These are phyloP conservation scores for Nitzschia palea DNA, from an alignment of 108 stramenopile species.

Conservation along the genomic window DNA sequence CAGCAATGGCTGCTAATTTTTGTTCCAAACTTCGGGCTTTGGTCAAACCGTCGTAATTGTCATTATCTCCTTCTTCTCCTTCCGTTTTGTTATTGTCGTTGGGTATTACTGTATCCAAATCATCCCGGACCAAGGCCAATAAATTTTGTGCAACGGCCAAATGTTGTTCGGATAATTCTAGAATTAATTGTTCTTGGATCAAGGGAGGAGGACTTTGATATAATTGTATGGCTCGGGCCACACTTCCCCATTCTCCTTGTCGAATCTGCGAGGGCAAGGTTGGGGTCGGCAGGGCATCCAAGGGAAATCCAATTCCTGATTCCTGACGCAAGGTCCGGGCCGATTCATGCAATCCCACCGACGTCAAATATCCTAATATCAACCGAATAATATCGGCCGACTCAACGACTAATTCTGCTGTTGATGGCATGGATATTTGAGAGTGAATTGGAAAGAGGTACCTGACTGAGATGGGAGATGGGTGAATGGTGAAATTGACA, in stretches of 20 bases:
- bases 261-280: constrained; percentile 8
- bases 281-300: neutral
- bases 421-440: no score
- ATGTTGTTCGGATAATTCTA: constrained; percentile 31
- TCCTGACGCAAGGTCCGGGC: constrained; percentile 54
- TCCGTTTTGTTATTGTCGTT: no score
- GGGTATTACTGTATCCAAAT: no score
- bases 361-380: constrained; percentile 61
- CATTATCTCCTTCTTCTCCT: constrained; percentile 14
- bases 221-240: constrained; percentile 34
- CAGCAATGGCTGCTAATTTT: constrained; percentile 58
- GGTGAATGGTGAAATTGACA: no score
- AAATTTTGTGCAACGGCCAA: constrained; percentile 27
- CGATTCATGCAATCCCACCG: constrained; percentile 56
- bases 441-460: no score
- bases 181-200: constrained; percentile 31
- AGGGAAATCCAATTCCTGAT: constrained; percentile 47
- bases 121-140: constrained; percentile 23
- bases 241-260: constrained; percentile 67
- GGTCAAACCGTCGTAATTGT: constrained; percentile 21
- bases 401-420: constrained; percentile 40
- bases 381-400: constrained; percentile 63
- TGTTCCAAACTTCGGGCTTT: constrained; percentile 57
- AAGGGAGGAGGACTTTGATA: constrained; percentile 31
- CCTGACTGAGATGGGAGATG: no score